Evolutionary conservation across 164 flowering plant species (phyloP), one percentile per base, ranked within the genome.

Genomic region (Stephania cephalantha): DNA sequence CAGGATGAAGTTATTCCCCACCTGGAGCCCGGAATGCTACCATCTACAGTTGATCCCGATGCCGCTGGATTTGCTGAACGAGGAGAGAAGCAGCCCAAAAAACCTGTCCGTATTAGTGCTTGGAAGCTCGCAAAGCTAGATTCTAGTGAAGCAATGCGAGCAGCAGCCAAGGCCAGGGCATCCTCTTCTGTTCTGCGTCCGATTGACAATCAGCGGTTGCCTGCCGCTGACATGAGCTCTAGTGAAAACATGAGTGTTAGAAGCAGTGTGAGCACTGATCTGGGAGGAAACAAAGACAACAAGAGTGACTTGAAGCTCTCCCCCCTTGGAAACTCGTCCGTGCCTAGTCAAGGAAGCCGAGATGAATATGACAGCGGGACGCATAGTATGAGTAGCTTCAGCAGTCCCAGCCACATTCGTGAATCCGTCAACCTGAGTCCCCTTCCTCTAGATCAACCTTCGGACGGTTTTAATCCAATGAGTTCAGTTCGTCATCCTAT

Each of bases 1-100:
- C 88, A 95, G 99, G 99, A 95, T 71, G 99, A 95, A 85, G 97
- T 95, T 75, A 85, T 91, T 64, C 97, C 98, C 29, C 99, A 95
- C 75, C 84, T 95, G 82, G 95, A 91, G 50, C 99, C 97, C 64
- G 97, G 98, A 74, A 88, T 87, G 90, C 84, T 93, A 31, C 98
- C 99, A 29, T 95, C 99, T 18, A 95, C 97, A 30, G 83, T 92
- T 30, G 98, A 95, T 81, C 99, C 98, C 25, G 98, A 93, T 87
- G 95, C 97, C 42, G 84, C 86, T 71, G 93, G 86, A 71, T 29
- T 70, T 45, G 81, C 83, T 22, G 93, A 90, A 52, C 86, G 83
- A 80, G 87, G 84, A 29, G 81, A 79, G 78, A 90, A 85, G 82
- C 75, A 70, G 22, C 87, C 87, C 22, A 90, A 90, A 80, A 81